These are phyloP conservation scores for Ganoderma resinaceum DNA, from an alignment of 1,284 basidiomycete genomes.

Conservation along the genomic window DNA sequence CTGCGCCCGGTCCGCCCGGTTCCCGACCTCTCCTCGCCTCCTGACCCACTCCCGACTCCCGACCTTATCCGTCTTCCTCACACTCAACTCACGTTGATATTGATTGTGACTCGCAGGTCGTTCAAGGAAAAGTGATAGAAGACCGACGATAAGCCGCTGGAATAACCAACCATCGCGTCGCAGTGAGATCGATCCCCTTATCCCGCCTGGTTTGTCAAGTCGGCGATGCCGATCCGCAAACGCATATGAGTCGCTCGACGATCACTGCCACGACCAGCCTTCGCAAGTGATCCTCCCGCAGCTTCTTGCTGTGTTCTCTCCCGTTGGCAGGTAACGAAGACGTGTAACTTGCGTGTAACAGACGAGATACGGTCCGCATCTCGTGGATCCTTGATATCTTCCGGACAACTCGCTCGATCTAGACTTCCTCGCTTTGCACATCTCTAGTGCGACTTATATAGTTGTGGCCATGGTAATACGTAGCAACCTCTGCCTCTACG, in stretches of 20 bases:
- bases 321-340: neutral
- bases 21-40: neutral
- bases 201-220: neutral
- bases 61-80: neutral
- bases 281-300: slow-evolving; percentile 4
- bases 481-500: neutral
- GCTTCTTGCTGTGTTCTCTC: neutral
- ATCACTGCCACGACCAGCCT: slow-evolving; percentile 8
- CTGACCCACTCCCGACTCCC: neutral
- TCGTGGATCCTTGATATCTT: neutral
- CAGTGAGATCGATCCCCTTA: slow-evolving; percentile 8
- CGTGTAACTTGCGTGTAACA: slow-evolving; percentile 1
- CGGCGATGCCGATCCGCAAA: slow-evolving; percentile 14
- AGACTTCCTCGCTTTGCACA: neutral
- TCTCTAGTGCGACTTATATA: neutral
- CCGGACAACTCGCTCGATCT: neutral
- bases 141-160: slow-evolving; percentile 15
- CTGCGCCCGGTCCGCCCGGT: neutral
- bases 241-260: slow-evolving; percentile 12
- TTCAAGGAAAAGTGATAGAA: slow-evolving; percentile 11
- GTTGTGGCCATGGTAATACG: too few species aligned
- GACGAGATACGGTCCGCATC: neutral
- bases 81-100: neutral
- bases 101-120: neutral
- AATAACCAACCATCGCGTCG: slow-evolving; percentile 12